Base-by-base conservation (phyloP, 345 rosid genomes). In the Streptanthus diversifolius region DNA sequence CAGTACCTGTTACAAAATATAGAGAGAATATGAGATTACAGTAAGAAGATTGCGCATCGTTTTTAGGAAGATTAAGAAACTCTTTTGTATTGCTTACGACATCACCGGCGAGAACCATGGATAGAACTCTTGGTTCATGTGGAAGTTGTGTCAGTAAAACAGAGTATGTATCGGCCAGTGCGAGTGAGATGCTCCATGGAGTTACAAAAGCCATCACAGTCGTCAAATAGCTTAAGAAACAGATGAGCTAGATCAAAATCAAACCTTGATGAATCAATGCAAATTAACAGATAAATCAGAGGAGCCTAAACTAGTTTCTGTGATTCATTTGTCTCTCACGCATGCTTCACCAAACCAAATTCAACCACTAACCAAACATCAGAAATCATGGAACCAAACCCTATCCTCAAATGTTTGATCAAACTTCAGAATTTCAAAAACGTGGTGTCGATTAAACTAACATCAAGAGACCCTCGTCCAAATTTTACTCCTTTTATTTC, bases 141-240 rank as follows among this genome's bases (percentile, higher is more conserved):
- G 86, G 82, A 47, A 85, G 72, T 45, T 51, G 51, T 62, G 82
- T 87, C 6, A 83, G 1, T 24, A 85, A 70, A 13, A 87, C 77
- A 27, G 85, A 85, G 80, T 87, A 90, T 2, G 80, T 79, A 68
- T 90, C 96, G 0, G 81, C 79, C 37, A 87, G 8, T 0, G 83
- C 83, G 66, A 86, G 65, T 52, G 82, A 68, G 29, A 77, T 14
- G 47, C 92, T 87, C 95, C 95, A 87, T 63, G 91, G 90, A 66
- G 82, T 82, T 57, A 83, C 83, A 62, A 82, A 66, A 30, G 90
- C 90, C 96, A 89, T 89, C 33, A 89, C 82, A 15, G 85, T 80
- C 59, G 84, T 87, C 80, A 86, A 77, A 83, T 62, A 90, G 80
- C 96, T 89, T 84, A 18, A 19, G 4, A 33, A 30, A 17, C 2